These are phyloP conservation scores for Juncus inflexus DNA, from an alignment of 176 grass and related monocot genomes.

Conservation along the genomic window DNA sequence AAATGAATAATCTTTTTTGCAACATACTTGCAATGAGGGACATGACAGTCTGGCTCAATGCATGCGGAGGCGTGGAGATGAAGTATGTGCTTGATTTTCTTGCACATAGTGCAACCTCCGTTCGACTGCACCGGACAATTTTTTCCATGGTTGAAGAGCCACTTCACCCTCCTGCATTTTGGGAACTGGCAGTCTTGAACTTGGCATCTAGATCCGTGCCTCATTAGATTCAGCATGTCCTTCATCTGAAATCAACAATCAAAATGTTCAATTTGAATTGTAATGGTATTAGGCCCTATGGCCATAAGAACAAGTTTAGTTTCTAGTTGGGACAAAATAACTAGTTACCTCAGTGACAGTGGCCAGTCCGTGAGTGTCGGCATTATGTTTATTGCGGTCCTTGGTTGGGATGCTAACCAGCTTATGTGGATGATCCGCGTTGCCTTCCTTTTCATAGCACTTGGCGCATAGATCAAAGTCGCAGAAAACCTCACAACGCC, in stretches of 20 bases:
- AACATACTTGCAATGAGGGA: constrained; percentile 18
- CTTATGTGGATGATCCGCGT: too few relatives aligned
- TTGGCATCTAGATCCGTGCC: constrained; percentile 3
- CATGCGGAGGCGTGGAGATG: background rate
- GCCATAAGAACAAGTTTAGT: background rate
- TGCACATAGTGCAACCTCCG: constrained; percentile 4
- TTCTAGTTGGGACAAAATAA: too few relatives aligned
- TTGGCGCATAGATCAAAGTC: too few relatives aligned
- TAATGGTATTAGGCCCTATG: too few relatives aligned
- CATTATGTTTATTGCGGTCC: too few relatives aligned
- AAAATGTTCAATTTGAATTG: too few relatives aligned
- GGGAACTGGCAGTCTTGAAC: background rate
- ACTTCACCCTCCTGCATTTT: background rate
- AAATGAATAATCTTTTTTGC: too few relatives aligned
- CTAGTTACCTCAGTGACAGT: too few relatives aligned
- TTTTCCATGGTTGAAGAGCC: background rate
- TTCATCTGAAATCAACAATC: background rate
- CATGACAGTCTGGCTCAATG: background rate
- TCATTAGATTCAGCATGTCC: background rate
- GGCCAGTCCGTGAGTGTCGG: too few relatives aligned
- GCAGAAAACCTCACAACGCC: too few relatives aligned
- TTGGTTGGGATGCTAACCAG: too few relatives aligned
- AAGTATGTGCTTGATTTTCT: background rate
- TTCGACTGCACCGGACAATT: background rate
- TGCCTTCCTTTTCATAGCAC: too few relatives aligned